A percentile compares a stretch with the other conserved stretches of the same genome.
Evolutionary conservation across 768 basidiomycete genomes (phyloP).

Genomic region (Suillus clintonianus): DNA sequence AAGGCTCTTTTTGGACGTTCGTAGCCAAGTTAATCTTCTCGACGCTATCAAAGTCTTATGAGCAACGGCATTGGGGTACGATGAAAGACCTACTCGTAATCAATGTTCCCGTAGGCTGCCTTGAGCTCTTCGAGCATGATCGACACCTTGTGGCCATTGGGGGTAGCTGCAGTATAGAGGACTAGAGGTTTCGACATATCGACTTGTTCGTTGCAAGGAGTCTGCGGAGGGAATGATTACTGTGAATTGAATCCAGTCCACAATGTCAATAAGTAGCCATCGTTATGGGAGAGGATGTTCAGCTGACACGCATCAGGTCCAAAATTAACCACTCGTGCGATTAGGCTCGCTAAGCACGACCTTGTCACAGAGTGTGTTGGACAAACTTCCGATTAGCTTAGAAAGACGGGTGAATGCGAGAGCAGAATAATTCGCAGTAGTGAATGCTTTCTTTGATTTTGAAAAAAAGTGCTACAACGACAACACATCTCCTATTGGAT

Average conservation of each 20-base stretch:
- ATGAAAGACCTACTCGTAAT: slow-evolving; percentile 48
- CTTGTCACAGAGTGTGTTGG: not conserved
- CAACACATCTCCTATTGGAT: not conserved
- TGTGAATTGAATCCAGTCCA: too few relatives aligned
- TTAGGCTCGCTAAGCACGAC: not conserved
- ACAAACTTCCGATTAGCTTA: not conserved
- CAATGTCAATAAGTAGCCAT: not conserved
- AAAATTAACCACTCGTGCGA: not conserved
- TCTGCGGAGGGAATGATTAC: not conserved
- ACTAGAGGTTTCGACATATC: slow-evolving; percentile 26
- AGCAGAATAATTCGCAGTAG: not conserved
- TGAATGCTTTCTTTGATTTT: not conserved
- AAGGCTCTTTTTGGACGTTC: slow-evolving; percentile 78
- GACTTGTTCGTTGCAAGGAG: not conserved
- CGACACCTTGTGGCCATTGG: slow-evolving; percentile 57
- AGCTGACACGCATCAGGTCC: not conserved
- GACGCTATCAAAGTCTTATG: slow-evolving; percentile 35
- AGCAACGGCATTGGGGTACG: not conserved
- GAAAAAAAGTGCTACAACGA: not conserved
- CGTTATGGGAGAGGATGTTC: not conserved
- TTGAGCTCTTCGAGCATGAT: slow-evolving; percentile 66
- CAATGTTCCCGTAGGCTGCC: slow-evolving; percentile 46
- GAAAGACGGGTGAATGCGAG: not conserved
- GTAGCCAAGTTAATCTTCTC: slow-evolving; percentile 57
- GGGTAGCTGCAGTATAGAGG: slow-evolving; percentile 48